Conservation (phyloP, 495 filamentous ascomycete species). For the Haplographium delicatum region DNA sequence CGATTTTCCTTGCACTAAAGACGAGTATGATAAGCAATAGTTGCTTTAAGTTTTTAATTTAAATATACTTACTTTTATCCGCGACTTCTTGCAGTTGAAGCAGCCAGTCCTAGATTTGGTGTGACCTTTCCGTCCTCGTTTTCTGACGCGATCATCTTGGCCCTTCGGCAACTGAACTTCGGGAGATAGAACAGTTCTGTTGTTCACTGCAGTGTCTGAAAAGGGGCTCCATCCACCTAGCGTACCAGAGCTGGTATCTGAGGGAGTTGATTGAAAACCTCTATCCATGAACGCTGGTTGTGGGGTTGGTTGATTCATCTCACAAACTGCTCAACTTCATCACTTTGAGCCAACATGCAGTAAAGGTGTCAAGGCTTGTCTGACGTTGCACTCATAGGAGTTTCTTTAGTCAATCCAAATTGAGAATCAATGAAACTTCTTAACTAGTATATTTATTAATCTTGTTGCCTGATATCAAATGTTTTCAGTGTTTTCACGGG, state of each 20-base stretch:
- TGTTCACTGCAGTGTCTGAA: background rate
- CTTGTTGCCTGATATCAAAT: no score
- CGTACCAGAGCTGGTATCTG: background rate
- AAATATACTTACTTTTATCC: constrained; percentile 57
- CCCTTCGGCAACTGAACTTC: background rate
- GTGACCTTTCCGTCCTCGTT: constrained; percentile 34
- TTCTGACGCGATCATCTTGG: background rate
- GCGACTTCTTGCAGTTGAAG: constrained; percentile 57
- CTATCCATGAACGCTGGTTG: background rate
- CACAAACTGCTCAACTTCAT: background rate
- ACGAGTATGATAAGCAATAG: no score
- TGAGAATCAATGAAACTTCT: no score
- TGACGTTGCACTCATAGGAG: no score
- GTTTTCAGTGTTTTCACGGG: no score
- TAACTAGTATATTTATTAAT: no score
- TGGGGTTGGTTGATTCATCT: background rate
- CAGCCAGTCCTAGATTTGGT: constrained; percentile 60
- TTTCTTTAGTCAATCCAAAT: no score
- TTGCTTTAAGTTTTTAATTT: no score
- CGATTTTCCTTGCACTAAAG: constrained; percentile 52
- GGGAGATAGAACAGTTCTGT: background rate
- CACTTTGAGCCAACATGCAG: no score
- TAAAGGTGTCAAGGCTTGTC: no score
- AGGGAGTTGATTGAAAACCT: background rate
- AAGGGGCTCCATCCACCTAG: background rate